Evolutionary conservation across 2,329 filamentous ascomycete genomes (phyloP).

Genomic region (Coniochaeta sp.): DNA sequence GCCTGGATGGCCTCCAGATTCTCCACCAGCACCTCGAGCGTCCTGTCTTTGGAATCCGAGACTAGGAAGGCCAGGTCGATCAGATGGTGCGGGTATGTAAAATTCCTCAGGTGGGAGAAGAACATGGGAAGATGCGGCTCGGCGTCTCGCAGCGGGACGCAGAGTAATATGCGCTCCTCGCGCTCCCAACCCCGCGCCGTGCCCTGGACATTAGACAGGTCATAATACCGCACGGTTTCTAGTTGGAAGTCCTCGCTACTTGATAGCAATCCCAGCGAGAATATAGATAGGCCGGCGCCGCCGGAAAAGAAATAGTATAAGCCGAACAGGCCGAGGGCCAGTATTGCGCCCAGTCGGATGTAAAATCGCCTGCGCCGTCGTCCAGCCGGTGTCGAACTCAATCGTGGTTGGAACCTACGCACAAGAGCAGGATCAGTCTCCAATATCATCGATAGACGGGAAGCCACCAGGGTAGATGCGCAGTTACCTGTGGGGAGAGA

Average conservation of each 20-base stretch:
- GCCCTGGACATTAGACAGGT: slow-evolving; percentile 84
- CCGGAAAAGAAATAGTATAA: slow-evolving; percentile 66
- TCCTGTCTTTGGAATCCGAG: slow-evolving; percentile 93
- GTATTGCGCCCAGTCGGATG: slow-evolving; percentile 54
- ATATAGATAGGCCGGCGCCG: slow-evolving; percentile 52
- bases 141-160: slow-evolving; percentile 89
- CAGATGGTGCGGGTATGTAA: slow-evolving; percentile 94
- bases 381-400: slow-evolving; percentile 56
- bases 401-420: slow-evolving; percentile 74
- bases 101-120: slow-evolving; percentile 92
- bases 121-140: slow-evolving; percentile 93
- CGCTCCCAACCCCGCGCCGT: slow-evolving; percentile 92
- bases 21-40: slow-evolving; percentile 66
- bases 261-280: slow-evolving; percentile 64
- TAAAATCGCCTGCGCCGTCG: slow-evolving; percentile 69
- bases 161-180: slow-evolving; percentile 90
- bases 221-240: slow-evolving; percentile 95
- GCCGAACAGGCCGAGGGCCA: slow-evolving; percentile 57
- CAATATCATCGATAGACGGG: background rate
- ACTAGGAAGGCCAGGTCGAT: slow-evolving; percentile 96
- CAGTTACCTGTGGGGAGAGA: slow-evolving; percentile 76
- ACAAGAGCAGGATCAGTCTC: background rate
- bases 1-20: slow-evolving; percentile 74
- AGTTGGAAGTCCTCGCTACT: slow-evolving; percentile 66
- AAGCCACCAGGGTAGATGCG: slow-evolving; percentile 7